phyloP scores from a whole-genome alignment of 345 rosid species.

The Populus alba region DNA sequence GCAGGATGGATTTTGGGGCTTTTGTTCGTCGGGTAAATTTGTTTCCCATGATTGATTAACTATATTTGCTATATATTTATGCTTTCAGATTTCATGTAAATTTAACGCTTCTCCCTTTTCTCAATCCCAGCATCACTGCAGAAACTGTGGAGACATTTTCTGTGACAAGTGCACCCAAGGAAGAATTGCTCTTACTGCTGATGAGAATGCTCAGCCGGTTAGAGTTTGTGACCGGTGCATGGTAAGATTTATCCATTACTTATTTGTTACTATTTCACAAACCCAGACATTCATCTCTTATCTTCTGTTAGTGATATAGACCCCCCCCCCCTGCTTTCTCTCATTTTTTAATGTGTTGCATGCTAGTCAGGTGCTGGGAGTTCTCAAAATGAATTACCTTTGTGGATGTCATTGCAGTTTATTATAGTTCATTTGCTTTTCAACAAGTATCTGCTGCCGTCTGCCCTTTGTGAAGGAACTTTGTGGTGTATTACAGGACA shows the following conservation, averaged over 20 bases:
- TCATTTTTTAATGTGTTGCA: background rate
- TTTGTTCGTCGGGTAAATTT: slow-evolving; percentile 68
- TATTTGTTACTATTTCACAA: background rate
- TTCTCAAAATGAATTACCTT: background rate
- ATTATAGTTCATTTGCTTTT: background rate
- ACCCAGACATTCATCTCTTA: background rate
- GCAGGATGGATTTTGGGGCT: slow-evolving; percentile 88
- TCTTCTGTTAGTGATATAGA: background rate
- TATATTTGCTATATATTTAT: background rate
- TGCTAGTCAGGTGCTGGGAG: background rate
- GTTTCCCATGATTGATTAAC: background rate
- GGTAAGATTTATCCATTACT: slow-evolving; percentile 44
- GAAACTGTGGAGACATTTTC: slow-evolving; percentile 97
- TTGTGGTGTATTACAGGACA: background rate
- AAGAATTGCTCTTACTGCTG: slow-evolving; percentile 91
- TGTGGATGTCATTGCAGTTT: background rate
- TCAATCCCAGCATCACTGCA: slow-evolving; percentile 84
- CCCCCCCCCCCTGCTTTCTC: background rate
- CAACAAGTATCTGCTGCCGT: background rate
- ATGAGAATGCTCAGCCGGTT: slow-evolving; percentile 89
- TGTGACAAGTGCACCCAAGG: slow-evolving; percentile 98
- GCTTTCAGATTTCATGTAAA: background rate
- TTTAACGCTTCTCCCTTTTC: background rate
- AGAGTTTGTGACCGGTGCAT: slow-evolving; percentile 94
- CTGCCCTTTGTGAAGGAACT: background rate